A percentile compares a stretch with the other conserved stretches of the same genome.
Evolutionary conservation across 2,329 filamentous ascomycete genomes (phyloP).

Genomic region (Arthrocladium fulminans): DNA sequence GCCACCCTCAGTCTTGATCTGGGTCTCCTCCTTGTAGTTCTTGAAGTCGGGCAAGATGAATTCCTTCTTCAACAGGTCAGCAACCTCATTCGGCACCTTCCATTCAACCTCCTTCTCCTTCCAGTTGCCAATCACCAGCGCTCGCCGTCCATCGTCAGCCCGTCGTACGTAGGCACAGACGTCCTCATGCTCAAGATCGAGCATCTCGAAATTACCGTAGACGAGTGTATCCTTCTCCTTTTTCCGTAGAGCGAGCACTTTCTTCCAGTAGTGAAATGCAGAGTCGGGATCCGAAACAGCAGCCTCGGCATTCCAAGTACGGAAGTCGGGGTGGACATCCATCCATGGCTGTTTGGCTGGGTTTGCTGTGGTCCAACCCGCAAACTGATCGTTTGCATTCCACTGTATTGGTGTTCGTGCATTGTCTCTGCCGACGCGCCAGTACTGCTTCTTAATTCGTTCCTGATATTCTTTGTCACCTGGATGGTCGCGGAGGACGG

Average conservation of each 20-base stretch:
- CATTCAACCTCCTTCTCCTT: conserved; percentile 12
- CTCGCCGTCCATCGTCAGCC: conserved; percentile 10
- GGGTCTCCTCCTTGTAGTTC: conserved; percentile 16
- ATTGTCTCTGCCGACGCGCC: conserved; percentile 41
- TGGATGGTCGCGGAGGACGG: conserved; percentile 7
- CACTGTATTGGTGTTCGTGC: conserved; percentile 62
- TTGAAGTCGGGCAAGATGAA: conserved; percentile 13
- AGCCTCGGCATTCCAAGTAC: conserved; percentile 47
- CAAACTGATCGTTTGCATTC: conserved; percentile 41
- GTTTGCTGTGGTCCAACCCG: conserved; percentile 48
- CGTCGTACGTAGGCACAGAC: conserved; percentile 14
- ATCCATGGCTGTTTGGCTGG: conserved; percentile 45
- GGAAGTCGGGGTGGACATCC: conserved; percentile 48
- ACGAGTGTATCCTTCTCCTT: conserved; percentile 49
- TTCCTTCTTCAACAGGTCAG: conserved; percentile 10
- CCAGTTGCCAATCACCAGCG: conserved; percentile 18
- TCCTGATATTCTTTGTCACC: conserved; percentile 10
- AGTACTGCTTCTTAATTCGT: conserved; percentile 7
- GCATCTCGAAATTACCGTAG: conserved; percentile 20
- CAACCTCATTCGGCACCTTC: conserved; percentile 11
- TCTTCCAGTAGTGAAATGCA: conserved; percentile 55
- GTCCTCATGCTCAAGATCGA: conserved; percentile 11
- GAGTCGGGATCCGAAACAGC: conserved; percentile 40
- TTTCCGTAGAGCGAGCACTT: conserved; percentile 47
- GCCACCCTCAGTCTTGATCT: conserved; percentile 9